These are phyloP conservation scores for Saksenaea vasiformis DNA, from an alignment of 371 early-diverging fungal genomes.

Conservation along the genomic window DNA sequence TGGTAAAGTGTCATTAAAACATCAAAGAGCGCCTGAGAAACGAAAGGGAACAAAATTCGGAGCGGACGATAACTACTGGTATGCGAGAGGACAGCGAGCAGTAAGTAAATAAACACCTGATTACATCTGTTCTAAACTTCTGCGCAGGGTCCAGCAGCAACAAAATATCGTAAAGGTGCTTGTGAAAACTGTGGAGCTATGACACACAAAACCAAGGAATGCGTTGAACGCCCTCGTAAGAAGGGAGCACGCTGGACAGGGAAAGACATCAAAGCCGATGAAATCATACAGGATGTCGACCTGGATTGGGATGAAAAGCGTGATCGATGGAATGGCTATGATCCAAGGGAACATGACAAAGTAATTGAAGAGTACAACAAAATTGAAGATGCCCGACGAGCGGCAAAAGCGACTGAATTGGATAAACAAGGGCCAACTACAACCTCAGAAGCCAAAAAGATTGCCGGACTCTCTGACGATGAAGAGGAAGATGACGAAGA, in stretches of 20 bases:
- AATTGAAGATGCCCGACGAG: slow-evolving; percentile 85
- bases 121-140: background rate
- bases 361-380: slow-evolving; percentile 88
- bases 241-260: slow-evolving; percentile 90
- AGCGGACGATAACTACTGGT: slow-evolving; percentile 72
- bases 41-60: slow-evolving; percentile 38
- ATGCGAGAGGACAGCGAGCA: slow-evolving; percentile 75
- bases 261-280: slow-evolving; percentile 83
- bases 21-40: slow-evolving; percentile 72
- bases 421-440: slow-evolving; percentile 67
- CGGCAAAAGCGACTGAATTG: slow-evolving; percentile 78
- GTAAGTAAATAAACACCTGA: slow-evolving; percentile 34
- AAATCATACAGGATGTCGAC: slow-evolving; percentile 78
- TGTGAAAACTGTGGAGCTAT: slow-evolving; percentile 97
- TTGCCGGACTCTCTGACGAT: slow-evolving; percentile 61
- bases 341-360: slow-evolving; percentile 81
- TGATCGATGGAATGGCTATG: slow-evolving; percentile 98
- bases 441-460: slow-evolving; percentile 59
- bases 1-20: slow-evolving; percentile 85
- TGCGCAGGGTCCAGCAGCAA: slow-evolving; percentile 74
- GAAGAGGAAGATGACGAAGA: slow-evolving; percentile 86
- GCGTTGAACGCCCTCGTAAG: slow-evolving; percentile 92
- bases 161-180: slow-evolving; percentile 92
- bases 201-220: slow-evolving; percentile 92
- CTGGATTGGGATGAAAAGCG: slow-evolving; percentile 94